Base-by-base conservation (phyloP, 441 rosid species). In the Bocquillonia castaneifolia region DNA sequence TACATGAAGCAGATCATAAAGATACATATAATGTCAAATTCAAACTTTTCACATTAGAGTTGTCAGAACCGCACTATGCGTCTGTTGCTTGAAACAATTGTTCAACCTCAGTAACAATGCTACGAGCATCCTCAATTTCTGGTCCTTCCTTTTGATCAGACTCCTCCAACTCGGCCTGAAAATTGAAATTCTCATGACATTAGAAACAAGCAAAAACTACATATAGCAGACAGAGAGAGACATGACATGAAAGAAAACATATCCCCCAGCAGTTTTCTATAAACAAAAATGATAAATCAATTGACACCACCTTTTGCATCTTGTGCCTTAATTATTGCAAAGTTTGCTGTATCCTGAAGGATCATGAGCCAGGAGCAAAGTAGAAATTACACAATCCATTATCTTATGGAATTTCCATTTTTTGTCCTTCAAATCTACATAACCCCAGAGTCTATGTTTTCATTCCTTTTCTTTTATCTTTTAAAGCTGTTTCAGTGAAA, bases 121-220 rank as follows among this genome's bases (percentile, higher is more conserved):
- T 81, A 63, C 53, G 83, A 42, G 91, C 91, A 64, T 91, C 93
- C 71, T 78, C 85, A 34, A 85, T 63, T 71, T 91, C 91, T n/a
- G 71, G 76, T 50, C 85, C 85, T 53, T 79, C 87, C 71, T 78
- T 80, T 69, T 79, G 75, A 47, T 70, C 80, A 25, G 77, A 75
- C 72, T 83, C 85, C 73, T 85, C 86, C 79, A 86, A 28, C 70
- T 81, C 90, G 4, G 77, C 78, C 93, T 85, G 79, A 68, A 81
- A 80, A 63, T 53, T n/a, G 20, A 42, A 52, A 3, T 32, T 37
- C 37, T 23, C 1, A 12, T 14, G 36, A 32, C 22, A 23, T 42
- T 15, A 13, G 42, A 9, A 17, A 17, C 25, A 53, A 26, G 7
- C 25, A 34, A 50, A 14, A 3, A 32, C 9, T 23, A 15, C 26